Percentiles rank a stretch among this genome's conserved stretches.
phyloP scores from a whole-genome alignment of 2,329 filamentous ascomycete genomes.

The Colletotrichum sp. region DNA sequence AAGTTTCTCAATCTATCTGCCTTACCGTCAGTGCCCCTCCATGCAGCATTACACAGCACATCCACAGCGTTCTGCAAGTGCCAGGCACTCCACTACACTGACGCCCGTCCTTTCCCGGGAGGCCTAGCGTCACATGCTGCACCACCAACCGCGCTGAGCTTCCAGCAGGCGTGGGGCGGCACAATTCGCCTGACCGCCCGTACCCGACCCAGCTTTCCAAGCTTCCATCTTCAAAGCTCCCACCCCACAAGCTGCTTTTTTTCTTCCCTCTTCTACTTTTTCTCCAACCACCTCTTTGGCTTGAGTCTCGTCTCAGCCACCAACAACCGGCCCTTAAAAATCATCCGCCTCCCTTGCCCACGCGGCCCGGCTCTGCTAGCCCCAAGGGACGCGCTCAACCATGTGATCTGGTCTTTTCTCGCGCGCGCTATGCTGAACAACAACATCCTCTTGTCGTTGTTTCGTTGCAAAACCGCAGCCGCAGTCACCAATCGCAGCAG shows the following conservation, averaged over 20 bases:
- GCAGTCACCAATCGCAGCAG: constrained; percentile 10
- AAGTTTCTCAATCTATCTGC: background rate
- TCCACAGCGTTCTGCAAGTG: background rate
- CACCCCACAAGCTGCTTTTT: constrained; percentile 15
- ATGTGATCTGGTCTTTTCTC: constrained; percentile 21
- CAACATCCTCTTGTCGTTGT: background rate
- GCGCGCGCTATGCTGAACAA: constrained; percentile 20
- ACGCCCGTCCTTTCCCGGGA: background rate
- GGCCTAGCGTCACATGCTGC: constrained; percentile 12
- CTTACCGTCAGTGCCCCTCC: constrained; percentile 4
- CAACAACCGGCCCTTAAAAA: background rate
- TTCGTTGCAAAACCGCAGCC: background rate
- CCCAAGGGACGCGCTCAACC: background rate
- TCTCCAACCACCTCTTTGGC: constrained; percentile 13
- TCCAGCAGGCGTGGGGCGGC: constrained; percentile 13
- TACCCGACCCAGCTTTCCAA: constrained; percentile 6
- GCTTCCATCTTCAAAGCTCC: constrained; percentile 13
- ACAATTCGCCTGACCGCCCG: constrained; percentile 14
- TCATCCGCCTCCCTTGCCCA: background rate
- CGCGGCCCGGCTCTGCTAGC: constrained; percentile 1
- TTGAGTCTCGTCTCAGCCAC: constrained; percentile 17
- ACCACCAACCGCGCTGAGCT: background rate
- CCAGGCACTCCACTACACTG: background rate
- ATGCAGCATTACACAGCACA: background rate
- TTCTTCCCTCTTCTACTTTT: constrained; percentile 9